Evolutionary conservation across 2,329 filamentous ascomycete species (phyloP).

Genomic region (Fusarium liriodendri): DNA sequence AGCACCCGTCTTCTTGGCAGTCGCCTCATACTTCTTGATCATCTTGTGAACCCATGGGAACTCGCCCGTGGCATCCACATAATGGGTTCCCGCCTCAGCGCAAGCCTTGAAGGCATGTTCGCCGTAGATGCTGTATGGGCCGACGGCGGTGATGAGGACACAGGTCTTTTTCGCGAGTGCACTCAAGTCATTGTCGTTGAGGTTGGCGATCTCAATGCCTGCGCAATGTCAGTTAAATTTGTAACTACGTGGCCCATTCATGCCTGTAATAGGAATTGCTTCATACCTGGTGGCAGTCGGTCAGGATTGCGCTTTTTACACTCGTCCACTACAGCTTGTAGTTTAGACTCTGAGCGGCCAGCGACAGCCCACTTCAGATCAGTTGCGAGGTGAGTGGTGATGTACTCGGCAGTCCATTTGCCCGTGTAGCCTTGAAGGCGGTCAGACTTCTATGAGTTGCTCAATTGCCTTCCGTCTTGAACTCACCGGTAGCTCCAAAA

Average conservation of each 20-base stretch:
- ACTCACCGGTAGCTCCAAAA: constrained; percentile 67
- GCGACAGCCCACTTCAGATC: constrained; percentile 89
- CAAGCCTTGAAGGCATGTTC: constrained; percentile 71
- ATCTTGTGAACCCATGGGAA: constrained; percentile 67
- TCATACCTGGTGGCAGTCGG: constrained; percentile 75
- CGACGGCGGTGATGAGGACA: constrained; percentile 68
- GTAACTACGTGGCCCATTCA: neutral
- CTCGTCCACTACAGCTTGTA: constrained; percentile 75
- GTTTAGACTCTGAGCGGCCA: constrained; percentile 81
- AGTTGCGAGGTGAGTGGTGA: constrained; percentile 76
- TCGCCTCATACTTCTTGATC: constrained; percentile 68
- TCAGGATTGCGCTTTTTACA: constrained; percentile 76
- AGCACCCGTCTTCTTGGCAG: constrained; percentile 65
- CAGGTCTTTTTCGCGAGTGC: constrained; percentile 66
- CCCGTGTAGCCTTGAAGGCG: constrained; percentile 80
- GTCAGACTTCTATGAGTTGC: constrained; percentile 13
- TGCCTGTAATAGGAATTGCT: neutral
- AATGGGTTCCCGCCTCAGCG: constrained; percentile 72
- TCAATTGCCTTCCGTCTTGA: neutral
- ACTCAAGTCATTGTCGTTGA: constrained; percentile 59
- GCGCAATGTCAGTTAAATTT: neutral
- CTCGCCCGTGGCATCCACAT: constrained; percentile 73
- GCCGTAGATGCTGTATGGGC: constrained; percentile 68
- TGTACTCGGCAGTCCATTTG: constrained; percentile 79
- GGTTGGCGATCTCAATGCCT: constrained; percentile 65